phyloP scores from a whole-genome alignment of 108 stramenopile species.

The Halocafeteria seosinensis region DNA sequence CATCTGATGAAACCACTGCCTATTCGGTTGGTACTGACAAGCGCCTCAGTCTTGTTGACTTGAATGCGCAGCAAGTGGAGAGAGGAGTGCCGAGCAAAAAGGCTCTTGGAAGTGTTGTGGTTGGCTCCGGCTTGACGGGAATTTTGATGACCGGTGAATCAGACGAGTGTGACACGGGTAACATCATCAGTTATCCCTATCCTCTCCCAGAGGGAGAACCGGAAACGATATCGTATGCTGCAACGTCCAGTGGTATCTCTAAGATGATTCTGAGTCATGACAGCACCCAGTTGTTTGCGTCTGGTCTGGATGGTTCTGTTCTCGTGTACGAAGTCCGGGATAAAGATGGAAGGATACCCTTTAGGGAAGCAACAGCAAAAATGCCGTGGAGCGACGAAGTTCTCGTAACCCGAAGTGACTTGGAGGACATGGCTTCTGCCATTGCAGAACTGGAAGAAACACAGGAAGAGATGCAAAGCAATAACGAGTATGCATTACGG shows the following conservation, averaged over 20 bases:
- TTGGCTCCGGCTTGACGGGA: slow-evolving; percentile 21
- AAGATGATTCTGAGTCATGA: slow-evolving; percentile 35
- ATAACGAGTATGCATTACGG: slow-evolving; percentile 44
- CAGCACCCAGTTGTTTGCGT: slow-evolving; percentile 27
- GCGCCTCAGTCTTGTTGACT: slow-evolving; percentile 28
- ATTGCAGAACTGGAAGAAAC: slow-evolving; percentile 34
- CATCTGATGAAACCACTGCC: slow-evolving; percentile 9
- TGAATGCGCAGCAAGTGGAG: slow-evolving; percentile 11
- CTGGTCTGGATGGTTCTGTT: slow-evolving; percentile 33
- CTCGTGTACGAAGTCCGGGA: slow-evolving; percentile 34
- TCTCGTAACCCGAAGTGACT: slow-evolving; percentile 33
- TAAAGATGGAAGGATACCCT: slow-evolving; percentile 5
- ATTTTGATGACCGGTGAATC: slow-evolving; percentile 29
- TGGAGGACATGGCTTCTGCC: slow-evolving; percentile 31
- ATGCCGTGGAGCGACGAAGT: slow-evolving; percentile 26
- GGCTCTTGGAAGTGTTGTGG: slow-evolving; percentile 20
- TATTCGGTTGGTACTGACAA: slow-evolving; percentile 30
- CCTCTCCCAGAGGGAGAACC: slow-evolving; percentile 6
- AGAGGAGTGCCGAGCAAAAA: slow-evolving; percentile 20
- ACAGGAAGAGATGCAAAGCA: slow-evolving; percentile 35
- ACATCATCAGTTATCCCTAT: slow-evolving; percentile 25
- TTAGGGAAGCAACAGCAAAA: slow-evolving; percentile 1
- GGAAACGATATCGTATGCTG: slow-evolving; percentile 17
- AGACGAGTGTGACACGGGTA: slow-evolving; percentile 22
- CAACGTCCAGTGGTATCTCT: slow-evolving; percentile 26